phyloP scores from a whole-genome alignment of 2,329 filamentous ascomycete species.

The Cercospora citrullina region DNA sequence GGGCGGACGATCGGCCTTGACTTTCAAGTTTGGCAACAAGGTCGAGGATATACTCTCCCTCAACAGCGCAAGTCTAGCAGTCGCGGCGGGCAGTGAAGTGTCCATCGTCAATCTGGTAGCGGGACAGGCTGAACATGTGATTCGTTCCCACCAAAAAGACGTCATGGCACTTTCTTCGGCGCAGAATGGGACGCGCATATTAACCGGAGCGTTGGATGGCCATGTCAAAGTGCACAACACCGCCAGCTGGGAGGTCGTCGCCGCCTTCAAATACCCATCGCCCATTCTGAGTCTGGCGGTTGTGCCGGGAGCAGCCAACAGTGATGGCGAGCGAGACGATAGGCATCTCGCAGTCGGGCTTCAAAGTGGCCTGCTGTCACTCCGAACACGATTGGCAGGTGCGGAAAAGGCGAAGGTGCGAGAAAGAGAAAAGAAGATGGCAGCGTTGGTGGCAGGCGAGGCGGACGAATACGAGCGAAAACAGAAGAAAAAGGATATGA shows the following conservation, averaged over 20 bases:
- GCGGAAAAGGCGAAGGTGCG: constrained; percentile 74
- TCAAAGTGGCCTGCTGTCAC: constrained; percentile 86
- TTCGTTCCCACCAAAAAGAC: constrained; percentile 96
- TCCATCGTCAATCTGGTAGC: constrained; percentile 91
- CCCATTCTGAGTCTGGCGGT: constrained; percentile 84
- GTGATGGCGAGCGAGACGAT: constrained; percentile 65
- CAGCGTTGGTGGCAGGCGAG: constrained; percentile 73
- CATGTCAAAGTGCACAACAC: constrained; percentile 98
- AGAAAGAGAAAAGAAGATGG: constrained; percentile 81
- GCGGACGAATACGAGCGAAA: constrained; percentile 75
- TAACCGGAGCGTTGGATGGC: constrained; percentile 88
- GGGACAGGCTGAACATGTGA: constrained; percentile 79
- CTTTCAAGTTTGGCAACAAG: constrained; percentile 88
- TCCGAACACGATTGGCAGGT: constrained; percentile 84
- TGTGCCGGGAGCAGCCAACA: constrained; percentile 59
- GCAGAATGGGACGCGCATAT: constrained; percentile 74
- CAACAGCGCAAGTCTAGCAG: constrained; percentile 81
- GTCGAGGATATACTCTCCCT: constrained; percentile 86
- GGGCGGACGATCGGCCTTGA: constrained; percentile 71
- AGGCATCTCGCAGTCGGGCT: constrained; percentile 94
- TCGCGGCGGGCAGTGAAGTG: constrained; percentile 80
- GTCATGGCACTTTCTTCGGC: constrained; percentile 84
- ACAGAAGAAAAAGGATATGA: constrained; percentile 61
- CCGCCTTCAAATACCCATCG: constrained; percentile 87
- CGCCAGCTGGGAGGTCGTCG: constrained; percentile 92